phyloP scores from a whole-genome alignment of 192 early-diverging fungal species.

The Tieghemiomyces parasiticus region DNA sequence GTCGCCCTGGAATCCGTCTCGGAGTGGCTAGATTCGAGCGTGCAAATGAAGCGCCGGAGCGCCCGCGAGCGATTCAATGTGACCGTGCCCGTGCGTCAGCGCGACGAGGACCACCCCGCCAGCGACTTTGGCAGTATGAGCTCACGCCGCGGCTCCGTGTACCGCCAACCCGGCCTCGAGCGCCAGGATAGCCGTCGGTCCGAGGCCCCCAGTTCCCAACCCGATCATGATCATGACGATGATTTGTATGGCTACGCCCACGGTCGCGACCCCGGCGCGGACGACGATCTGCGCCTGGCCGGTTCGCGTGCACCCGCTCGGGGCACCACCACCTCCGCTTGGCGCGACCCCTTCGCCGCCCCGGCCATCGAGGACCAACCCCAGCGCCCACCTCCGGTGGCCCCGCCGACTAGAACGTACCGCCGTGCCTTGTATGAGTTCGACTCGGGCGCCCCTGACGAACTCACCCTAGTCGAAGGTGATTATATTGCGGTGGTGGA shows the following conservation, averaged over 20 bases:
- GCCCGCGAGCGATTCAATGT: constrained; percentile 9
- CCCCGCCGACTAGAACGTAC: constrained; percentile 34
- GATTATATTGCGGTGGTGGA: constrained; percentile 77
- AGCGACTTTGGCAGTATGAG: constrained; percentile 14
- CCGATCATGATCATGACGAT: constrained; percentile 13
- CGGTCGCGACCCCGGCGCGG: constrained; percentile 18
- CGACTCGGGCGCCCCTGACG: constrained; percentile 59
- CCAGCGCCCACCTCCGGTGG: constrained; percentile 23
- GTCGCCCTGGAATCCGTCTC: constrained; percentile 21
- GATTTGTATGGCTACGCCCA: constrained; percentile 11
- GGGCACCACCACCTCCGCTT: constrained; percentile 20
- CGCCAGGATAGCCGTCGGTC: constrained; percentile 8
- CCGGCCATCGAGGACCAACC: constrained; percentile 28
- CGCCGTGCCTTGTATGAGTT: constrained; percentile 66
- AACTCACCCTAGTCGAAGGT: constrained; percentile 66
- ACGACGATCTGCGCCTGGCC: too few species aligned
- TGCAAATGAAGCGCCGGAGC: constrained; percentile 2
- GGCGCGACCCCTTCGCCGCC: constrained; percentile 13
- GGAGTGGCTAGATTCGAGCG: constrained; percentile 2
- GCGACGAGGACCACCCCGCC: background rate
- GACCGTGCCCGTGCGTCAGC: background rate
- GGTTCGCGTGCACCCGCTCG: constrained; percentile 25
- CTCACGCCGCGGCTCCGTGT: constrained; percentile 18
- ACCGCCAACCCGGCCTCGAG: constrained; percentile 12
- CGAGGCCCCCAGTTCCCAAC: constrained; percentile 17